Evolutionary conservation across 768 basidiomycete genomes (phyloP).

Genomic region (Dioszegia aurantiaca): DNA sequence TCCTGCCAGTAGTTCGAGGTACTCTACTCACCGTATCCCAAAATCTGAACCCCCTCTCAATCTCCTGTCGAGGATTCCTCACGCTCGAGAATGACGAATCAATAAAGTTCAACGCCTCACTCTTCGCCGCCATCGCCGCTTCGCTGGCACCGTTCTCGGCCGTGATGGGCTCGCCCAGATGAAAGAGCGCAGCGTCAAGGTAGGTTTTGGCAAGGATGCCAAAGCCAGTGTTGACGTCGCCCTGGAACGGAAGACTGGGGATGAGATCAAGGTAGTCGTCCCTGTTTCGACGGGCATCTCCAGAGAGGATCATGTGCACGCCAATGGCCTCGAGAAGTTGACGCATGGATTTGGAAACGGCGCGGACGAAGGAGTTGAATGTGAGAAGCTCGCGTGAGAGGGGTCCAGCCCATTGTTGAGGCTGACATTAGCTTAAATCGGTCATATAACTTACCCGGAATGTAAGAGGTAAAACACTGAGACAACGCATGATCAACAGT

Average conservation of each 20-base stretch:
- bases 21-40: slow-evolving; percentile 83
- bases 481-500: slow-evolving; percentile 91
- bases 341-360: slow-evolving; percentile 82
- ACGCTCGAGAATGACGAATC: slow-evolving; percentile 90
- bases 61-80: slow-evolving; percentile 78
- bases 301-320: slow-evolving; percentile 86
- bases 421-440: slow-evolving; percentile 54
- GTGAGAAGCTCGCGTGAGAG: slow-evolving; percentile 92
- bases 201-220: slow-evolving; percentile 96
- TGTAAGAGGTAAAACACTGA: slow-evolving; percentile 89
- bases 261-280: slow-evolving; percentile 91
- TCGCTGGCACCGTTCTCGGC: slow-evolving; percentile 65
- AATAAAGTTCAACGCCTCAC: slow-evolving; percentile 82
- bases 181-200: slow-evolving; percentile 77
- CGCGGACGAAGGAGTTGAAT: slow-evolving; percentile 96
- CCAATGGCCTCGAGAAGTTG: slow-evolving; percentile 86
- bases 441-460: slow-evolving; percentile 67
- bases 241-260: slow-evolving; percentile 88
- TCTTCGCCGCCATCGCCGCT: slow-evolving; percentile 76
- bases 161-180: slow-evolving; percentile 74
- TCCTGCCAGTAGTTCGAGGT: background rate
- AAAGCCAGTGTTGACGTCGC: slow-evolving; percentile 95
- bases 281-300: slow-evolving; percentile 77
- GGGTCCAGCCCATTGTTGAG: slow-evolving; percentile 91
- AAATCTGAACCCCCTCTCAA: slow-evolving; percentile 95